Conservation (phyloP, 441 rosid genomes). For the Erodium moschatum region DNA sequence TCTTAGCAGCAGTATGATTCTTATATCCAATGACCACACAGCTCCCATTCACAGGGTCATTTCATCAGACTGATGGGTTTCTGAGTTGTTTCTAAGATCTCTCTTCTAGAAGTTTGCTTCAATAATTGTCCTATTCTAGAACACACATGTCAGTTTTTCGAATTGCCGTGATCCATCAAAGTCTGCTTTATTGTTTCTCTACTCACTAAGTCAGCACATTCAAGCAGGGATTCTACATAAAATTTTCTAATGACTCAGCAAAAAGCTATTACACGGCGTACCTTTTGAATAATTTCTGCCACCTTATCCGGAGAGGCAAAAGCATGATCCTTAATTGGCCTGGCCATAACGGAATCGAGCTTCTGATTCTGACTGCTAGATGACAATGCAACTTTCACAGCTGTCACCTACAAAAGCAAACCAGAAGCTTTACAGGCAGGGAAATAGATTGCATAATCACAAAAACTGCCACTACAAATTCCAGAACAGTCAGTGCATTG, state of each 20-base stretch:
- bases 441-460: background rate
- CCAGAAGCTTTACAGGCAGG: slow-evolving; percentile 15
- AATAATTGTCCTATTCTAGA: slow-evolving; percentile 1
- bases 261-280: slow-evolving; percentile 18
- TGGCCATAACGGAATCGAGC: slow-evolving; percentile 62
- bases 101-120: slow-evolving; percentile 6
- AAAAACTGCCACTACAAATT: background rate
- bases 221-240: background rate
- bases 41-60: background rate
- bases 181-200: background rate
- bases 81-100: background rate
- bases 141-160: background rate
- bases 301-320: slow-evolving; percentile 91
- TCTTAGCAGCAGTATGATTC: background rate
- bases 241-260: background rate
- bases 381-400: slow-evolving; percentile 72
- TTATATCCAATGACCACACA: background rate
- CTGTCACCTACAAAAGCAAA: slow-evolving; percentile 56
- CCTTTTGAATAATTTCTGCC: slow-evolving; percentile 92
- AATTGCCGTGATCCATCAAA: background rate
- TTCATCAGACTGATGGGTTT: background rate
- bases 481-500: background rate
- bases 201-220: background rate
- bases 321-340: slow-evolving; percentile 88
- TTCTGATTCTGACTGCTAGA: slow-evolving; percentile 51